Conservation (phyloP, 2,329 filamentous ascomycete genomes). For the Fusarium compactum region DNA sequence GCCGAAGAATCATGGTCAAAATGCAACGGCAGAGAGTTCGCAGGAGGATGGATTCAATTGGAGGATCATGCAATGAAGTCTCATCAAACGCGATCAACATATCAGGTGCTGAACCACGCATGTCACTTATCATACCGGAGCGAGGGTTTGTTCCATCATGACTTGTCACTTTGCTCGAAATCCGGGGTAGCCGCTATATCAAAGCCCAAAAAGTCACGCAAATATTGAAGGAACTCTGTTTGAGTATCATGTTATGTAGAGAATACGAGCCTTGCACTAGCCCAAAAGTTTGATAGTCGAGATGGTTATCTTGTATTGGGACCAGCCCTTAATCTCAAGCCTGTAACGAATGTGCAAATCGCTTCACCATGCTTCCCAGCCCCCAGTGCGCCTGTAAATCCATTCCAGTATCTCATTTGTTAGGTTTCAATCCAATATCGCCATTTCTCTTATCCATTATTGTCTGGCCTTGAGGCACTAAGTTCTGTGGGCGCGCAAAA, state of each 20-base stretch:
- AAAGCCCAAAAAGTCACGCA: neutral
- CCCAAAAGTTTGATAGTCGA: neutral
- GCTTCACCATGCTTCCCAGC: neutral
- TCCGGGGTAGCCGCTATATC: neutral
- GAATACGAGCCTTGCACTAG: neutral
- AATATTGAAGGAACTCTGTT: neutral
- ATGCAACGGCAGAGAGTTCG: neutral
- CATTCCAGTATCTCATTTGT: neutral
- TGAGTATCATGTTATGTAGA: neutral
- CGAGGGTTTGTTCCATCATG: neutral
- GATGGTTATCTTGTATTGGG: neutral
- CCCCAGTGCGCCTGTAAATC: too few relatives aligned
- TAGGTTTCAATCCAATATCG: constrained; percentile 2
- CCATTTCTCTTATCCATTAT: constrained; percentile 3
- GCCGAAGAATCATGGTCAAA: neutral
- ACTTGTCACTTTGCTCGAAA: neutral
- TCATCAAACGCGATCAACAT: too few relatives aligned
- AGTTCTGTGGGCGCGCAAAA: neutral
- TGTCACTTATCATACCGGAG: neutral
- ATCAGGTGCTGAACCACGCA: too few relatives aligned
- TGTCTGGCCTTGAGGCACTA: constrained; percentile 20
- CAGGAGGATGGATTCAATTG: neutral
- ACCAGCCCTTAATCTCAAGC: constrained; percentile 19
- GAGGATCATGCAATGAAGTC: neutral
- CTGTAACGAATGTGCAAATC: neutral